Conservation (phyloP, 164 flowering plant genomes). For the Vitis riparia region DNA sequence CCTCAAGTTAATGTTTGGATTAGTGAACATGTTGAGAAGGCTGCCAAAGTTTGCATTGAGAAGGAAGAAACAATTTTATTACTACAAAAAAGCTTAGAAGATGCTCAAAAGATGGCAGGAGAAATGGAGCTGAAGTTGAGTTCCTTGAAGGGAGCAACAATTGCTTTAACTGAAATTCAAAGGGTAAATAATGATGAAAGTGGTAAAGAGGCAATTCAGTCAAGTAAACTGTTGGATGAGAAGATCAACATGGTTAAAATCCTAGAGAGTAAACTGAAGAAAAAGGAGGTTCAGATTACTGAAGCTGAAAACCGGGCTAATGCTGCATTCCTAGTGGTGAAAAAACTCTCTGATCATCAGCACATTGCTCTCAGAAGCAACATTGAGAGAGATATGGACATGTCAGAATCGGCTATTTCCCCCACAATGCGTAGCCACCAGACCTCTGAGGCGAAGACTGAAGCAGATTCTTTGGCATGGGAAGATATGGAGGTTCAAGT, state of each 20-base stretch:
- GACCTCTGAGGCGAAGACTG: slow-evolving; percentile 13
- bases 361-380: slow-evolving; percentile 10
- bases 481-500: slow-evolving; percentile 24
- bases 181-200: slow-evolving; percentile 32
- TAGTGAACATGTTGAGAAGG: slow-evolving; percentile 58
- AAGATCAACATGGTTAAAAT: slow-evolving; percentile 23
- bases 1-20: slow-evolving; percentile 47
- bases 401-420: slow-evolving; percentile 3
- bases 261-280: slow-evolving; percentile 30
- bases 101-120: slow-evolving; percentile 48
- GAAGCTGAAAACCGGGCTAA: slow-evolving; percentile 42
- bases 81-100: slow-evolving; percentile 59
- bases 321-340: slow-evolving; percentile 35
- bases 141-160: slow-evolving; percentile 66
- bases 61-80: slow-evolving; percentile 60
- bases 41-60: slow-evolving; percentile 53
- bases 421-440: not conserved
- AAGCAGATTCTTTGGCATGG: slow-evolving; percentile 9
- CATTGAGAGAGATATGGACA: slow-evolving; percentile 12
- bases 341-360: slow-evolving; percentile 28
- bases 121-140: slow-evolving; percentile 61
- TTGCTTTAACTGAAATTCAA: slow-evolving; percentile 58
- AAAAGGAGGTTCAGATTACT: slow-evolving; percentile 28
- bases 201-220: slow-evolving; percentile 30
- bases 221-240: slow-evolving; percentile 28